phyloP scores from a whole-genome alignment of 2,329 filamentous ascomycete genomes.

The Phyllosticta citrichinensis region DNA sequence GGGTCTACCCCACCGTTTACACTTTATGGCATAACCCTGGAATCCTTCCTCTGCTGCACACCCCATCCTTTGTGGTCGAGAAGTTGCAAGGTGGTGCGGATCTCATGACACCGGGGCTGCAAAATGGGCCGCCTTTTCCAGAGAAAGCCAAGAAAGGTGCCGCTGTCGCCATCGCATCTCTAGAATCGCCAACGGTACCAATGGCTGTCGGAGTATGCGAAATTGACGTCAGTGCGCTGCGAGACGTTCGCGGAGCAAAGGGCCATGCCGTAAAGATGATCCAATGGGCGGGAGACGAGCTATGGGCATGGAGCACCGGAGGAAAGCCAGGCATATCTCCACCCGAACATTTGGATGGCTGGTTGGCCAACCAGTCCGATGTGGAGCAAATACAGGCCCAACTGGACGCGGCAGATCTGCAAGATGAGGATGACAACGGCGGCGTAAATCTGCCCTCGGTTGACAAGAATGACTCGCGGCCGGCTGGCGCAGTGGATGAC shows the following conservation, averaged over 20 bases:
- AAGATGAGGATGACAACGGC: slow-evolving; percentile 35
- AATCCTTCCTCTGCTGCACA: slow-evolving; percentile 54
- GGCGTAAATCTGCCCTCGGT: slow-evolving; percentile 32
- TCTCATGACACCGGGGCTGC: slow-evolving; percentile 58
- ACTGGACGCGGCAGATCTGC: slow-evolving; percentile 31
- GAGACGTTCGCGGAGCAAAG: slow-evolving; percentile 48
- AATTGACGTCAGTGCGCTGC: slow-evolving; percentile 49
- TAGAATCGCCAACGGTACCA: slow-evolving; percentile 50
- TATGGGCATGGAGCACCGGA: slow-evolving; percentile 53
- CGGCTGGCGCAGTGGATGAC: slow-evolving; percentile 22
- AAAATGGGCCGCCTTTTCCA: slow-evolving; percentile 55
- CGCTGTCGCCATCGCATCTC: slow-evolving; percentile 52
- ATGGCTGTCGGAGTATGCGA: slow-evolving; percentile 55
- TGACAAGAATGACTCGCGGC: slow-evolving; percentile 20
- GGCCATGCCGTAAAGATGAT: slow-evolving; percentile 56
- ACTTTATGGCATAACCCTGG: slow-evolving; percentile 55
- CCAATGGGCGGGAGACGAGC: slow-evolving; percentile 59
- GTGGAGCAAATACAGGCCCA: slow-evolving; percentile 29
- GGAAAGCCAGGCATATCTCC: slow-evolving; percentile 43
- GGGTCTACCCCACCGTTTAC: slow-evolving; percentile 48
- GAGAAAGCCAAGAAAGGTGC: slow-evolving; percentile 47
- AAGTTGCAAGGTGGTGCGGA: slow-evolving; percentile 57
- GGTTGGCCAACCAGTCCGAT: slow-evolving; percentile 25
- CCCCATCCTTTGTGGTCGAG: slow-evolving; percentile 49
- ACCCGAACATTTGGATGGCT: slow-evolving; percentile 46